phyloP scores from a whole-genome alignment of 352 stramenopile species.

The Phytophthora megakarya region DNA sequence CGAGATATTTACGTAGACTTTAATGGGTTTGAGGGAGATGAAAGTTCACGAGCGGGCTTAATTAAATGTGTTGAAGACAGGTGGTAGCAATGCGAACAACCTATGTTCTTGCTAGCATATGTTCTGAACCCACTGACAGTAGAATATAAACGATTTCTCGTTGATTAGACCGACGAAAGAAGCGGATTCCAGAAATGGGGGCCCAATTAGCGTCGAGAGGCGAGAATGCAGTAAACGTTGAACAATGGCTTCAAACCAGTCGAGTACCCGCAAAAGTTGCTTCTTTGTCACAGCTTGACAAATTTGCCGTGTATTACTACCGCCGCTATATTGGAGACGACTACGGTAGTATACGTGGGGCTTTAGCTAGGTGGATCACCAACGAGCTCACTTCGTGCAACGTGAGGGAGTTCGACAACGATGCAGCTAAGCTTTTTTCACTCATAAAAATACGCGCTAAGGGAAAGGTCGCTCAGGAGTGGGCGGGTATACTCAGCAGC shows the following conservation, averaged over 20 bases:
- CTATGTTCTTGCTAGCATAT: slow-evolving; percentile 1
- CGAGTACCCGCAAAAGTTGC: too few species aligned
- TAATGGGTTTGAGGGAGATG: background rate
- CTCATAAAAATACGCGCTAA: too few species aligned
- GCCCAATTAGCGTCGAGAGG: background rate
- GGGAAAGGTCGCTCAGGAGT: too few species aligned
- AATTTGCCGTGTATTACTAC: slow-evolving; percentile 7
- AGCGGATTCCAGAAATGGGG: too few species aligned
- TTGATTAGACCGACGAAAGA: background rate
- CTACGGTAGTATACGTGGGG: background rate
- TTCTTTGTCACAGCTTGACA: too few species aligned
- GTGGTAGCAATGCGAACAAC: background rate
- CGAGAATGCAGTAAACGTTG: too few species aligned
- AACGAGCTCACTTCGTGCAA: background rate
- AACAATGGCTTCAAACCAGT: too few species aligned
- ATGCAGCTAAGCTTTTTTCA: too few species aligned
- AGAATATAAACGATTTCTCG: background rate
- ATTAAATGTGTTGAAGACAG: slow-evolving; percentile 1
- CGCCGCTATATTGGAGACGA: background rate
- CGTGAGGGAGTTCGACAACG: background rate
- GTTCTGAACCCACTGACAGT: background rate
- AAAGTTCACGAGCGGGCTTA: background rate
- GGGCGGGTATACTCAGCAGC: too few species aligned
- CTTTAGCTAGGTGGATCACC: background rate
- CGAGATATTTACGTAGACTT: slow-evolving; percentile 3